These are phyloP conservation scores for Syzygium aromaticum DNA, from an alignment of 345 rosid species.

Conservation along the genomic window DNA sequence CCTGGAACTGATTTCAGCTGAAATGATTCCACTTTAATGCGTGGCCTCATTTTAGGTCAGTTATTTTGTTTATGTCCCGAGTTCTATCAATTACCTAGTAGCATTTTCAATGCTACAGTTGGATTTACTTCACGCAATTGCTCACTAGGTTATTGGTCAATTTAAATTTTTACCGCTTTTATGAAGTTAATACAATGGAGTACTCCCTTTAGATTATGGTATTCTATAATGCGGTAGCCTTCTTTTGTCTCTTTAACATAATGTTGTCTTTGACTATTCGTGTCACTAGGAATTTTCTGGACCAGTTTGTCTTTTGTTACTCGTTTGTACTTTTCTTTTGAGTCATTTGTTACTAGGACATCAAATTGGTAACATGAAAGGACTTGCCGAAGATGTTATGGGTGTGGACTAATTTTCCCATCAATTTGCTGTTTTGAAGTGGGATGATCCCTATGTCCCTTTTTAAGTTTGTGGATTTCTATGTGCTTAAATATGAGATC, in stretches of 20 bases:
- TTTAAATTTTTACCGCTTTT: background rate
- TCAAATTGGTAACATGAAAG: background rate
- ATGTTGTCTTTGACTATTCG: background rate
- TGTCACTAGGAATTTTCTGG: background rate
- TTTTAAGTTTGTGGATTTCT: background rate
- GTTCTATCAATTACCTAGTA: constrained; percentile 43
- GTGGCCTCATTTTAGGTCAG: constrained; percentile 99
- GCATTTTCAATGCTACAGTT: constrained; percentile 44
- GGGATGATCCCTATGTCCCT: background rate
- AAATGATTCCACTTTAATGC: constrained; percentile 94
- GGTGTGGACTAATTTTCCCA: background rate
- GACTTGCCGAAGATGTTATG: background rate
- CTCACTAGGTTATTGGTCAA: background rate
- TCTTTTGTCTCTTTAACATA: background rate
- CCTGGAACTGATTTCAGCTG: constrained; percentile 95
- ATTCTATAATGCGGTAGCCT: background rate
- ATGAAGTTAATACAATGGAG: background rate
- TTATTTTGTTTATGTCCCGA: constrained; percentile 68
- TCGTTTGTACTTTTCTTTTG: background rate
- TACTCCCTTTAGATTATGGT: background rate
- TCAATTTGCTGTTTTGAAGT: background rate
- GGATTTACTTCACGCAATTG: background rate
- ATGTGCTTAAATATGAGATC: background rate
- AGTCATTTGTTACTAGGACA: background rate
- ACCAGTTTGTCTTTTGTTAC: background rate